phyloP scores from a whole-genome alignment of 2,329 filamentous ascomycete genomes.

The Aspergillus intermedius region DNA sequence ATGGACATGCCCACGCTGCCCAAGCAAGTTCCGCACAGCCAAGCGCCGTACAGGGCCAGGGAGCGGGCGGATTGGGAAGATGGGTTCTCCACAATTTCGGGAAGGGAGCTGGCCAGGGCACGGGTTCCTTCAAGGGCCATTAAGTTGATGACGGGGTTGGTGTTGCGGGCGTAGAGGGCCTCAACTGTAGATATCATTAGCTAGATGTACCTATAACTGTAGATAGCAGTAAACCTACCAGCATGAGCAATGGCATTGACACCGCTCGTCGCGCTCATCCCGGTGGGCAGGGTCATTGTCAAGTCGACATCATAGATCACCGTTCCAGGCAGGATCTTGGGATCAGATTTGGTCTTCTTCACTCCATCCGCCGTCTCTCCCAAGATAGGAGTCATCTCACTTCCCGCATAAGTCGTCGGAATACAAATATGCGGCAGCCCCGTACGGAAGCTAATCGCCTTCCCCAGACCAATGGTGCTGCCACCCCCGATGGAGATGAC shows the following conservation, averaged over 20 bases:
- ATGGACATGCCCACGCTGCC: slow-evolving; percentile 57
- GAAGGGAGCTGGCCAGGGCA: slow-evolving; percentile 49
- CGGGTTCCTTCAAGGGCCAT: slow-evolving; percentile 54
- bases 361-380: slow-evolving; percentile 55
- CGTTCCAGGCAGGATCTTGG: slow-evolving; percentile 53
- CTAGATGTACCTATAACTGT: background rate
- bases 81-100: slow-evolving; percentile 45
- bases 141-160: slow-evolving; percentile 54
- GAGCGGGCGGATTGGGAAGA: slow-evolving; percentile 43
- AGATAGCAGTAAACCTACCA: slow-evolving; percentile 26
- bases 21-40: slow-evolving; percentile 57
- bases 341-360: slow-evolving; percentile 54
- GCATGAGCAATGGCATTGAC: slow-evolving; percentile 62
- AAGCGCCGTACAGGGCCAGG: slow-evolving; percentile 56
- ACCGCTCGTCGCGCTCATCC: slow-evolving; percentile 52
- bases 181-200: slow-evolving; percentile 41
- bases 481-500: slow-evolving; percentile 58
- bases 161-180: slow-evolving; percentile 56
- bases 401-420: slow-evolving; percentile 57
- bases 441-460: slow-evolving; percentile 50
- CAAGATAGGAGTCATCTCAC: slow-evolving; percentile 60
- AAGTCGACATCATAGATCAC: slow-evolving; percentile 62
- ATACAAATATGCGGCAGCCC: slow-evolving; percentile 54
- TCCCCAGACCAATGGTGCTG: slow-evolving; percentile 57
- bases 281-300: slow-evolving; percentile 52